These are phyloP conservation scores for Citrus hindsii DNA, from an alignment of 345 rosid species.

Conservation along the genomic window DNA sequence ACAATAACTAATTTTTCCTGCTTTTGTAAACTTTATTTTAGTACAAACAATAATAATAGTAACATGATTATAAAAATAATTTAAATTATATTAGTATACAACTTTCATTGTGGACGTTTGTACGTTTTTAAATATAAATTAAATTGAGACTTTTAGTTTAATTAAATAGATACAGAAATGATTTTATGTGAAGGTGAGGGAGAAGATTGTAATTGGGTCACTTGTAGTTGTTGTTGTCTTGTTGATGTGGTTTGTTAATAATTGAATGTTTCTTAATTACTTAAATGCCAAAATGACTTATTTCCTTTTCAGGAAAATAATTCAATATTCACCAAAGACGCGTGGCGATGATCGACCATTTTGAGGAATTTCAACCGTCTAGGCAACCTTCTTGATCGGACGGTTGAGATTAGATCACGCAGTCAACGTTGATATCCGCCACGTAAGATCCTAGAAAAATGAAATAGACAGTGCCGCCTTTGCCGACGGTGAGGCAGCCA, in stretches of 20 bases:
- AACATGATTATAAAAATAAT: too few species aligned
- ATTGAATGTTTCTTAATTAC: background rate
- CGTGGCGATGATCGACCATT: conserved; percentile 14
- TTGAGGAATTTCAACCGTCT: conserved; percentile 28
- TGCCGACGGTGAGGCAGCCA: conserved; percentile 12
- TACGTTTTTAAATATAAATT: too few species aligned
- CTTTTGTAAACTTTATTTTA: too few species aligned
- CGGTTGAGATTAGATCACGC: conserved; percentile 11
- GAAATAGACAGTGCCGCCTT: conserved; percentile 35
- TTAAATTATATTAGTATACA: too few species aligned
- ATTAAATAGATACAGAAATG: too few species aligned
- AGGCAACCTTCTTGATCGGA: conserved; percentile 33
- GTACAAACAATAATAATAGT: too few species aligned
- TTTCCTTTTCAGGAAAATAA: conserved; percentile 19
- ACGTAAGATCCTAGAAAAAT: conserved; percentile 10
- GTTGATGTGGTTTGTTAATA: background rate
- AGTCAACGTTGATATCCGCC: conserved; percentile 21
- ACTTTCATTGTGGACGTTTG: too few species aligned
- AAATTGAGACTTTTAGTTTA: too few species aligned
- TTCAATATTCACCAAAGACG: conserved; percentile 3
- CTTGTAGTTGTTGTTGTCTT: background rate
- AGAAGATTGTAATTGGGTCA: background rate
- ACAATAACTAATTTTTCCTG: background rate
- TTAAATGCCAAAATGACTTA: background rate
- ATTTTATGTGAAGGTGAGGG: background rate